Evolutionary conservation across 805 yeast genomes (phyloP), one percentile per base, ranked within the genome.

Genomic region (Ogataea philodendri): DNA sequence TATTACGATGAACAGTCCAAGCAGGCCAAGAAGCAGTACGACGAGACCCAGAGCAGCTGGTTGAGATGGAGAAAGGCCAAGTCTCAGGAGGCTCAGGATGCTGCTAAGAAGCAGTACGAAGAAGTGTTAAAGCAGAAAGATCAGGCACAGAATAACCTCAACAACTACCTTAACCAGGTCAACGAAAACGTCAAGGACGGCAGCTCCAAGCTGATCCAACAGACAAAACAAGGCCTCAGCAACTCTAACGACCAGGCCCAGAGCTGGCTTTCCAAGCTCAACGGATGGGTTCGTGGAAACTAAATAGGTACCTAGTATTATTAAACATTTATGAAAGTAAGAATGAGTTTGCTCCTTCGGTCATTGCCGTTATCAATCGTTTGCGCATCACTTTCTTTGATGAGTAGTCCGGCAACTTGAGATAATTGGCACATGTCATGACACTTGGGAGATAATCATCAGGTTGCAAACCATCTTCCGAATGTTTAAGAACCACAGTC

Each of bases 381-480:
- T 66, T 55, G 32, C 58, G 65, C 81, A 93, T 70, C 2, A 84
- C 60, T 11, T 69, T 78, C 40, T 69, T 72, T 22, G 73, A 64
- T 3, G 86, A 72, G 55, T 90, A 93, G 44, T 83, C 75, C 5
- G 98, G 97, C 14, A 93, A 64, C 57, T 90, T 90, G 47, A 90
- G 68, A 55, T 90, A 93, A 56, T 90, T 90, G 3, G 95, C 97
- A 66, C 98, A 90, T 0, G 98, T 90, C 98, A 90, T 90, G 3
- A 93, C 98, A 62, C 96, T 86, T 2, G 98, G 97, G 38, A 93
- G 67, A 53, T 82, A 88, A 42, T 80, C 87, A 59, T 90, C 95
- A 5, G 84, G 72, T 9, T 63, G 60, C 16, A 74, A 55, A 0
- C 79, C 82, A 30, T 73, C 78, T 34, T 90, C 97, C n/a, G 81